Conservation (phyloP, 2,329 filamentous ascomycete species). For the Neodidymelliopsis sp. region DNA sequence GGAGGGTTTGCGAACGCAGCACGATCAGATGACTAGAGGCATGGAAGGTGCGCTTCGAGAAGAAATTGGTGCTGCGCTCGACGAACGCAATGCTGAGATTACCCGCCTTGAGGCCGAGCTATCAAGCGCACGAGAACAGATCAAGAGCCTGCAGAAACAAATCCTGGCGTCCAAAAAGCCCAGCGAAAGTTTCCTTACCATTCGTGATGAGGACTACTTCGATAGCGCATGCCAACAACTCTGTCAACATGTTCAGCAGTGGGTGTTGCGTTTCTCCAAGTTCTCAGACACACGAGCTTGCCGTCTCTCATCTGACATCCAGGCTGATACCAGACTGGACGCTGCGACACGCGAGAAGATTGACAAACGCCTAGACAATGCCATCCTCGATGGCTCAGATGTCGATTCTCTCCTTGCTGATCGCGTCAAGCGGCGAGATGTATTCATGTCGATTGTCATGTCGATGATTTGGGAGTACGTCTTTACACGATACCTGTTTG, state of each 20-base stretch:
- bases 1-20: constrained; percentile 69
- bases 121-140: constrained; percentile 70
- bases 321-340: constrained; percentile 61
- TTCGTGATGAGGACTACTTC: constrained; percentile 93
- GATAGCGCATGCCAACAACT: constrained; percentile 92
- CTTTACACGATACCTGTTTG: constrained; percentile 96
- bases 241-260: constrained; percentile 95
- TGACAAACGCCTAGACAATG: constrained; percentile 92
- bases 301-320: constrained; percentile 81
- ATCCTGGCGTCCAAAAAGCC: constrained; percentile 63
- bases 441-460: constrained; percentile 99
- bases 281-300: constrained; percentile 93
- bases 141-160: constrained; percentile 66
- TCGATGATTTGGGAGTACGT: constrained; percentile 99
- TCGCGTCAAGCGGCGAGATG: constrained; percentile 85
- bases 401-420: constrained; percentile 88
- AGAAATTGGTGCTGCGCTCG: constrained; percentile 70
- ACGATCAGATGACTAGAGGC: constrained; percentile 67
- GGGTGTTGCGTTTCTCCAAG: constrained; percentile 97
- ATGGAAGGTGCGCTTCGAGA: constrained; percentile 68
- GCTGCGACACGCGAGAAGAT: constrained; percentile 71
- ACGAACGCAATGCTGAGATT: constrained; percentile 85
- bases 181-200: constrained; percentile 76
- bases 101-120: constrained; percentile 79
- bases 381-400: constrained; percentile 91